Evolutionary conservation across 306 rosid genomes (phyloP).

Genomic region (Carpinus viminea): DNA sequence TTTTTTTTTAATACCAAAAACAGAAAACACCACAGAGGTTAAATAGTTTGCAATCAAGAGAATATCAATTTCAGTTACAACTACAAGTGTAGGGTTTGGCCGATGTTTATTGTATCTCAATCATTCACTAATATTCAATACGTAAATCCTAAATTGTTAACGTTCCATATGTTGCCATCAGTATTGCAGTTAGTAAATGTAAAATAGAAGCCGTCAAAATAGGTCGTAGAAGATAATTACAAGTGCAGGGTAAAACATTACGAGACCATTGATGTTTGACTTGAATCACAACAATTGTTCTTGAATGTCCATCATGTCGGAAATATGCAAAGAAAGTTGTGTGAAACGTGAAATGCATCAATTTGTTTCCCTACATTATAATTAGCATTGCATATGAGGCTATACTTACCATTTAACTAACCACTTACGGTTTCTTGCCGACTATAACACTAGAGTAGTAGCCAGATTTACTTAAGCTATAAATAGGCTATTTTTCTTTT

Average conservation of each 20-base stretch:
- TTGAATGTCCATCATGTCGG: slow-evolving; percentile 87
- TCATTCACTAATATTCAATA: background rate
- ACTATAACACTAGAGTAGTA: slow-evolving; percentile 38
- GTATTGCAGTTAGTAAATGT: slow-evolving; percentile 18
- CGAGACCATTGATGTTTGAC: slow-evolving; percentile 39
- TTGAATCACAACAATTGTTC: slow-evolving; percentile 83
- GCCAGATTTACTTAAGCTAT: slow-evolving; percentile 33
- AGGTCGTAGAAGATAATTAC: background rate
- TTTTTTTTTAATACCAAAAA: background rate
- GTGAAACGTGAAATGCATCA: slow-evolving; percentile 2
- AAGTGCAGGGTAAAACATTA: too few species aligned
- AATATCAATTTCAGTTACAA: background rate
- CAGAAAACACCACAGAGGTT: background rate
- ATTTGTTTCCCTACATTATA: background rate
- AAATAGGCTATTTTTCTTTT: background rate
- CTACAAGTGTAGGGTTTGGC: background rate
- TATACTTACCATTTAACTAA: background rate
- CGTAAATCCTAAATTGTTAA: background rate
- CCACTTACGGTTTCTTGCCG: slow-evolving; percentile 65
- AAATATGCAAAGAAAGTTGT: slow-evolving; percentile 24
- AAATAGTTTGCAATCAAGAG: background rate
- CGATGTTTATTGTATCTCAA: background rate
- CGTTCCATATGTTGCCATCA: background rate
- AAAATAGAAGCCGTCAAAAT: slow-evolving; percentile 15
- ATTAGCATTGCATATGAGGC: background rate